Base-by-base conservation (phyloP, 768 basidiomycete species). In the Gloeostereum incarnatum region DNA sequence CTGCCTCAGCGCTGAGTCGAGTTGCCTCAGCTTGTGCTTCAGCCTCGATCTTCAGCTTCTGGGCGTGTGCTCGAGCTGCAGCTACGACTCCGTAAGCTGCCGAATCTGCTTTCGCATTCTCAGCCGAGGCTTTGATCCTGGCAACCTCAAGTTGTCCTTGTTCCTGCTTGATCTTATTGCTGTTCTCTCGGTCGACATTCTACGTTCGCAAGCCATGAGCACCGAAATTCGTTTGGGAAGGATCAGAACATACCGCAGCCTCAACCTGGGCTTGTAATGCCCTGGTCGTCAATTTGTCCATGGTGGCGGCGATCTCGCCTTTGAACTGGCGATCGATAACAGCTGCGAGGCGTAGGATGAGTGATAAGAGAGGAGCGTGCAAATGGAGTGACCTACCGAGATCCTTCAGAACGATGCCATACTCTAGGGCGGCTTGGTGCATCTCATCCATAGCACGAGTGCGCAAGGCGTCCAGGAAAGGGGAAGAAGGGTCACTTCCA, bases 281-380 rank as follows among this genome's bases (percentile, higher is more conserved):
- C 47, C 87, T 72, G 3, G 84, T 84, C 49, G 84, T 89, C 38
- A 88, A 66, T 52, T 85, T 84, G 51, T 88, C 81, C 86, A 88
- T 89, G 1, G 84, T 85, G 19, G 71, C 62, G 1, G 84, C 87
- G 46, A 88, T 87, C 51, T 90, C 86, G 42, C 85, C 86, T 64
- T 90, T 89, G 66, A 90, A 90, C 48, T 88, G 81, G 21, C 87
- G 66, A 52, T 89, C 85, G 41, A 89, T 89, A 39, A 90, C 87
- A 39, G 86, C 87, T 79, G 40, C 14, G 46, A 35, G 24, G 29
- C 3, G 6, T 25, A 16, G 26, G 23, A 11, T 17, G 17, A 33
- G 20, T 40, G 44, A 41, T 31, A 26, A 26, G 5, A 21, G 6
- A 14, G n/a, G 6, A 24, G 36, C 20, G 20, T 23, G n/a, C 8